Conservation (phyloP, 192 early-diverging fungal genomes). For the Dimargaris cristalligena region DNA sequence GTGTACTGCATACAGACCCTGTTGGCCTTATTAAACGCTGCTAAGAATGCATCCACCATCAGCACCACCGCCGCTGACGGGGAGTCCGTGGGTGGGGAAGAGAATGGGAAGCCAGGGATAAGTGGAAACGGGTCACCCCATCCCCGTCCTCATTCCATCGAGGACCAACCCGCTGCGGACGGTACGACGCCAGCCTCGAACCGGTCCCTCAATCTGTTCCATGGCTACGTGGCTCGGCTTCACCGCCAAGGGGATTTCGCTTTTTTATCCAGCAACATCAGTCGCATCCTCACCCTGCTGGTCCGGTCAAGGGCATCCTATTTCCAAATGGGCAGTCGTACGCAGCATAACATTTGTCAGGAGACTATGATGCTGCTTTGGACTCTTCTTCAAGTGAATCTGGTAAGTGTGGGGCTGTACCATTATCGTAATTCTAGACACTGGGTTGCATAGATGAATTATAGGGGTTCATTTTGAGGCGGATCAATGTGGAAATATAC, state of each 20-base stretch:
- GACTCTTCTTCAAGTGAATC: constrained; percentile 66
- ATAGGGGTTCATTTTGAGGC: too few species aligned
- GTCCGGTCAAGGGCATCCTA: constrained; percentile 31
- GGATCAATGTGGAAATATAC: too few species aligned
- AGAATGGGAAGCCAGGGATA: too few species aligned
- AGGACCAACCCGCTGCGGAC: constrained; percentile 10
- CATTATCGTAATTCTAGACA: too few species aligned
- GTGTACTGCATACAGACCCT: constrained; percentile 50
- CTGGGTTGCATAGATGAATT: too few species aligned
- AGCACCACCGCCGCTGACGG: background rate
- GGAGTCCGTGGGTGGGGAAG: background rate
- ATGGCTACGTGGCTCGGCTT: constrained; percentile 60
- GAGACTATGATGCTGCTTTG: constrained; percentile 75
- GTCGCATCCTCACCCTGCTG: constrained; percentile 67
- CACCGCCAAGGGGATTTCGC: constrained; percentile 71
- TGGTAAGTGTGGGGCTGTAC: constrained; percentile 37
- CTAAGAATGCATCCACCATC: background rate
- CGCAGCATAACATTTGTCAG: constrained; percentile 22
- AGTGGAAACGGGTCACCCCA: too few species aligned
- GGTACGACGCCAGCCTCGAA: constrained; percentile 20
- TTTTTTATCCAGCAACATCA: constrained; percentile 57
- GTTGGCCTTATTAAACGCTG: constrained; percentile 19
- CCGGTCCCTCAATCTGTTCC: constrained; percentile 46
- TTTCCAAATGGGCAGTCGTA: constrained; percentile 22
- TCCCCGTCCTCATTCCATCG: too few species aligned